Base-by-base conservation (phyloP, 2,329 filamentous ascomycete species). In the Alternaria sp. region DNA sequence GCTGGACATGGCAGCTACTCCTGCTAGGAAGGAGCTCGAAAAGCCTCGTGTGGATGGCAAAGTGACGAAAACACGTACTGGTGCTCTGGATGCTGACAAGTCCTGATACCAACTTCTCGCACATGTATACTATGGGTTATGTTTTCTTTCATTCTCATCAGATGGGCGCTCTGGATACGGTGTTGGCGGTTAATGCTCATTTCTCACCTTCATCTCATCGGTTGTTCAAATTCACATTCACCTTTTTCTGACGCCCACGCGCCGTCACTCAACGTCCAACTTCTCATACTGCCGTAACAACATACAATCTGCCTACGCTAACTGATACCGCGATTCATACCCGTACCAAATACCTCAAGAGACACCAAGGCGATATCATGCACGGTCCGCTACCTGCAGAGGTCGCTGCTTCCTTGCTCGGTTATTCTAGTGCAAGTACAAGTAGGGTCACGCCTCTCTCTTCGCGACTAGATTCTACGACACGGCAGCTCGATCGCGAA, bases 1-100 rank as follows among this genome's bases (percentile, higher is more conserved):
- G 11, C 18, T 32, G n/a, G 36, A 20, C 4, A 16, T 1, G 2
- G 38, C 22, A 8, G 18, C 11, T 2, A 28, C 30, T n/a, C 25
- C 20, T 6, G 16, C 27, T 9, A 57, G 34, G 16, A 53, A 52
- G 16, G 28, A 60, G 18, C 27, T 57, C 16, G 54, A 60, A 27
- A 55, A 60, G 16, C 16, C 38, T 12, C 32, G 25, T 6, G 46
- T 11, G 14, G 25, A 51, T 44, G 57, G 3, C 14, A 18, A 57
- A 16, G 52, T 4, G 27, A 36, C n/a, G 5, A 52, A 57, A n/a
- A 3, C 34, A 6, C 22, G 25, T 20, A 16, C 25, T 48, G 38
- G 34, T n/a, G 27, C 46, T 40, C n/a, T 60, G 12, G 46, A 50
- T 27, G 45, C 30, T 14, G 30, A 56, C 8, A 45, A 51, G 27